Base-by-base conservation (phyloP, 257 asterid genomes). In the Primulina tabacum region DNA sequence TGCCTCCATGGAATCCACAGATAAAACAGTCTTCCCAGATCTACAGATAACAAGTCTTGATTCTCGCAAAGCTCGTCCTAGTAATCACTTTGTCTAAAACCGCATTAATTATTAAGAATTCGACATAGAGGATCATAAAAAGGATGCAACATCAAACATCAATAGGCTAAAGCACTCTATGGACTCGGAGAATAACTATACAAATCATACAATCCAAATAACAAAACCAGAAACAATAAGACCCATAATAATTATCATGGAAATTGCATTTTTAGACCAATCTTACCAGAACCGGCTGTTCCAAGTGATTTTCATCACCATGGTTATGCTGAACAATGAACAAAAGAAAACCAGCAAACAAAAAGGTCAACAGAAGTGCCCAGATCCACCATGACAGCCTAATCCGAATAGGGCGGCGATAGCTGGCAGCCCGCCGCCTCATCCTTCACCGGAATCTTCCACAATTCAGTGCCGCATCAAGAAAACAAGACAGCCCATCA, bases 361-460 rank as follows among this genome's bases (percentile, higher is more conserved):
- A 30, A 75, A 86, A 84, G 65, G 75, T 58, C 62, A 81, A 77
- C 64, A 91, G 85, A 60, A 87, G 84, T 76, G 71, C 81, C 96
- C 93, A 91, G 95, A 91, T 89, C 93, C 95, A 89, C 68, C 82
- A 84, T 53, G 95, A 83, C 52, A 86, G 77, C 74, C 84, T 84
- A 88, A 89, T 77, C 60, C 96, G 78, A 71, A 83, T 87, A 85
- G 91, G 95, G 95, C 95, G 96, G 84, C 96, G 96, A 76, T 80
- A 79, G 47, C 87, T 92, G 93, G 93, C 82, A 73, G 90, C 88
- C 92, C 95, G 92, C 86, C 96, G 90, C 83, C 97, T 83, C 97
- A 92, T 89, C 84, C 74, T 84, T 77, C 69, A 77, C 79, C 76
- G 74, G 73, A 77, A 76, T 50, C 79, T 71, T 71, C 73, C 80